phyloP scores from a whole-genome alignment of 176 grass and related monocot species.

The Saccharum spontaneum region DNA sequence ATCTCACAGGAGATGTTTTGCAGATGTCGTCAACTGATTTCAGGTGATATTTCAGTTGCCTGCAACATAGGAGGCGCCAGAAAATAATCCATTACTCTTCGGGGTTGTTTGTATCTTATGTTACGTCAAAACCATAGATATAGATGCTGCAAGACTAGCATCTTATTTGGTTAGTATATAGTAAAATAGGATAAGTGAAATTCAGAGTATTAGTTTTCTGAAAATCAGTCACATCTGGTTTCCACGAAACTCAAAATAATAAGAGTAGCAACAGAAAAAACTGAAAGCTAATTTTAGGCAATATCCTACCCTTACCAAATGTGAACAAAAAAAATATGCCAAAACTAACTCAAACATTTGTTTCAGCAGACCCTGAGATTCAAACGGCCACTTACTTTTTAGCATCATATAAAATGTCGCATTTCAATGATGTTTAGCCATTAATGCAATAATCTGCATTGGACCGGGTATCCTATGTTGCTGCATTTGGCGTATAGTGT shows the following conservation, averaged over 20 bases:
- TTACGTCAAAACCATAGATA: neutral
- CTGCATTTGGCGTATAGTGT: constrained; percentile 3
- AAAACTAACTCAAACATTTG: neutral
- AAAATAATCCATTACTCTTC: too few relatives aligned
- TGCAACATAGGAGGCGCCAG: neutral
- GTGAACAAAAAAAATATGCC: neutral
- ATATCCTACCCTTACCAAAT: neutral
- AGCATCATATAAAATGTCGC: neutral
- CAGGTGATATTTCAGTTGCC: neutral
- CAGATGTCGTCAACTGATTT: neutral
- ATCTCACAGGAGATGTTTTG: neutral
- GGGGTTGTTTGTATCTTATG: too few relatives aligned
- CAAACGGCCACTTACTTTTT: neutral
- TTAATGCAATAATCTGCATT: neutral
- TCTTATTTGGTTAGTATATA: neutral
- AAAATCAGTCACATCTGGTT: neutral
- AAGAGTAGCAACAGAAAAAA: neutral
- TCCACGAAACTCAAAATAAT: too few relatives aligned
- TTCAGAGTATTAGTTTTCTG: neutral
- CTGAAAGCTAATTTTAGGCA: neutral
- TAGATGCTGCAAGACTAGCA: neutral
- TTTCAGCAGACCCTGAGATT: neutral
- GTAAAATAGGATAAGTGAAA: neutral
- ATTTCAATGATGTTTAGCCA: neutral
- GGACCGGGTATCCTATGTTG: neutral